Evolutionary conservation across 345 rosid species (phyloP), one percentile per base, ranked within the genome.

Genomic region (Cardamine chenopodiifolia): DNA sequence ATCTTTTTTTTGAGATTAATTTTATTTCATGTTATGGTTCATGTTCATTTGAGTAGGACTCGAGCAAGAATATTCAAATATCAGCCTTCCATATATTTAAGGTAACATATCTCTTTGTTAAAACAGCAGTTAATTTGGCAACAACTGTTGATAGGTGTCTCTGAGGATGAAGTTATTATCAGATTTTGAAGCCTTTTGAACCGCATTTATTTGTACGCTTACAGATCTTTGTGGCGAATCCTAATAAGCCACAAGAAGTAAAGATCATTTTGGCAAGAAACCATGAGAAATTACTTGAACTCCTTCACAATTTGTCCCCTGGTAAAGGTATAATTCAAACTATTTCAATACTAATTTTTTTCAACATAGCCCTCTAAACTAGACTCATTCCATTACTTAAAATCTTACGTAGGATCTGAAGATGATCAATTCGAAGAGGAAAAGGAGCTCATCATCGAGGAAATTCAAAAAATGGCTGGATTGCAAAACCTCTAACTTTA

Each of bases 141-240:
- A 22, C 26, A 60, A 61, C 12, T 62, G 62, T 44, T n/a, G 3
- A 20, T 32, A 60, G 68, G 62, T 60, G 62, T 60, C 70, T 28
- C 31, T 25, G 64, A 26, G 42, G 12, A 65, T 42, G 35, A 79
- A 35, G 49, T 49, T 35, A 52, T 29, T 28, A 72, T 55, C 35
- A 52, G 55, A 59, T 14, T 60, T 10, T 23, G 55, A 50, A 37
- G 8, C 70, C 49, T 47, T 32, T 45, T 9, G 34, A 58, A 52
- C 49, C 4, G 3, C 42, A 44, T 17, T 13, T 55, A 8, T 26
- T 48, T 58, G 34, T 65, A 22, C 2, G 15, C 10, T 49, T 31
- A 70, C 82, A 92, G 97, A 92, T 95, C 72, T 95, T 92, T 81
- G 97, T 92, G 59, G 99, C 99, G 37, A 95, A 95, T 80, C 99